phyloP scores from a whole-genome alignment of 805 yeast genomes.

The Ogataea pilisensis region DNA sequence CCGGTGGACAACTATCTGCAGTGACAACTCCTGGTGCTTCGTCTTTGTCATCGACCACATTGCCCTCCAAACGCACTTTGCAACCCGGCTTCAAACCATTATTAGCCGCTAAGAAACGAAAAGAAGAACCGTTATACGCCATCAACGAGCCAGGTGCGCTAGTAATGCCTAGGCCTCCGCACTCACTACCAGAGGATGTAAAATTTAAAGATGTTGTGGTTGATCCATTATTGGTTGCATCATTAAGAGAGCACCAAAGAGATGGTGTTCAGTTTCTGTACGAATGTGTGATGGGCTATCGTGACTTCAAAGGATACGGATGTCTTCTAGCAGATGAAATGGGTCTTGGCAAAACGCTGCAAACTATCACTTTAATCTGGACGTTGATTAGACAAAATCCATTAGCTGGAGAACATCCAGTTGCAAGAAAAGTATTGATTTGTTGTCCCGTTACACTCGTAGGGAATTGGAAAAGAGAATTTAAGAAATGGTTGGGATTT shows the following conservation, averaged over 20 bases:
- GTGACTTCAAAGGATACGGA: constrained; percentile 52
- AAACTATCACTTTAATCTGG: constrained; percentile 81
- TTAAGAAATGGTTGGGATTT: constrained; percentile 79
- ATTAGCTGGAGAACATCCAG: constrained; percentile 29
- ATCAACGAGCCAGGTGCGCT: constrained; percentile 34
- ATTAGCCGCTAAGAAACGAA: neutral
- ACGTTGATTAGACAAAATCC: constrained; percentile 72
- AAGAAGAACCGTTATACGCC: constrained; percentile 38
- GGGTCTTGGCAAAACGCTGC: constrained; percentile 92
- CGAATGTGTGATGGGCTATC: constrained; percentile 73
- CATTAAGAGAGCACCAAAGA: constrained; percentile 78
- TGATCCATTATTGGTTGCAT: constrained; percentile 51
- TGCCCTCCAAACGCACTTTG: neutral
- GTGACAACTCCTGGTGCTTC: too few relatives aligned
- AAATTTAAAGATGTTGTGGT: constrained; percentile 43
- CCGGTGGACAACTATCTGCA: too few relatives aligned
- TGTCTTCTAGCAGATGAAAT: constrained; percentile 93
- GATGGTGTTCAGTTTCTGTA: constrained; percentile 82
- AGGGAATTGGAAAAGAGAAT: constrained; percentile 84
- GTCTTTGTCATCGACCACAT: neutral
- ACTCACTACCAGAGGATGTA: neutral
- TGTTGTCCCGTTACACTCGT: constrained; percentile 92
- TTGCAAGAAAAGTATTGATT: constrained; percentile 58
- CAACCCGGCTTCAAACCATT: neutral
- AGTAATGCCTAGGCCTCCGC: constrained; percentile 27